Base-by-base conservation (phyloP, 176 grass and related monocot species). In the Avena atlantica region DNA sequence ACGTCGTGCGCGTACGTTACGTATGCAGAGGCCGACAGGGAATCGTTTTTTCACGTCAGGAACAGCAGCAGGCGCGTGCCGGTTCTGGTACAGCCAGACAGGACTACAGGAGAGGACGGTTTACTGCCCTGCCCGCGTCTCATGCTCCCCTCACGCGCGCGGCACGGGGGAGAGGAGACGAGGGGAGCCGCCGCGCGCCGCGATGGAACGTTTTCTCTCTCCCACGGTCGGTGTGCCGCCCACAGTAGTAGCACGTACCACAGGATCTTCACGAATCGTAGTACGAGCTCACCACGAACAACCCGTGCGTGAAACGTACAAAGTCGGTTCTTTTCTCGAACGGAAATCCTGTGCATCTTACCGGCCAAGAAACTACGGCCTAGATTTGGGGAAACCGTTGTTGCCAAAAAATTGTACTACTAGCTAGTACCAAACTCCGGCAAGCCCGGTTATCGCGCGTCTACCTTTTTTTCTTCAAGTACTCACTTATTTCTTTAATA, bases 31-130 rank as follows among this genome's bases (percentile, higher is more conserved):
- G 6, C 70, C 70, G 70, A 76, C 73, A 59, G 9, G 51, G 62
- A 31, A 19, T 40, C 65, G 51, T 14, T 80, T 59, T 59, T 23
- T 70, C 77, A 48, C 40, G 77, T 83, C 81, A 70, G 51, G 36
- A 34, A 55, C 61, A 37, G 77, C 21, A 14, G 50, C 14, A 57
- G 21, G 21, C 17, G 2, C 82, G 45, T 49, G 53, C 68, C 2
- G 34, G 47, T 12, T 71, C 49, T 14, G 19, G 51, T 12, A 57
- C 69, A 29, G 53, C 40, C 37, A 29, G 53, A 23, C 37, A 61
- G 68, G 27, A 29, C 27, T 29, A 40, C 74, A 78, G n/a, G 81
- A 53, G 8, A 79, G 6, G 87, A 79, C 40, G 40, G 40, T 49
- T 61, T 34, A 34, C 31, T 34, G 31, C 31, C 51, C 62, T 42